Evolutionary conservation across 805 yeast genomes (phyloP), one percentile per base, ranked within the genome.

Genomic region (Pichia occidentalis): DNA sequence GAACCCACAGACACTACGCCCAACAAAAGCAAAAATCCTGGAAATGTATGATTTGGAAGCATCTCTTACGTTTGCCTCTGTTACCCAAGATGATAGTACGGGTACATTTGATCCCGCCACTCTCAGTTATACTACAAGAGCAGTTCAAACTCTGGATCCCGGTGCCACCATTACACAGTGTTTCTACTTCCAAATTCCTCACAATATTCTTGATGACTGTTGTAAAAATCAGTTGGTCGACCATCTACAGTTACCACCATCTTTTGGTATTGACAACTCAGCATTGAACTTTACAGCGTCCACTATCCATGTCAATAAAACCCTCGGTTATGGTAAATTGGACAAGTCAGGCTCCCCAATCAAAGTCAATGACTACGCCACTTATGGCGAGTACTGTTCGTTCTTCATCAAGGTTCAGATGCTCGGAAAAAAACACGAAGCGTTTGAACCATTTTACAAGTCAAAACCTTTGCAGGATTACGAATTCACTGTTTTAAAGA

Each of bases 391-490:
- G 16, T 70, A 75, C 27, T 54, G 75, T 11, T 57, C 68, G 17
- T 75, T 75, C 47, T 60, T 72, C 2, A 63, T 77, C 13, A 75
- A 71, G 40, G 75, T 75, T 9, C 67, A 68, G 37, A 58, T 75
- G 28, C 68, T 76, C 18, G 80, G 77, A 37, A 62, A 62, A 40
- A 56, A 56, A 2, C 55, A 58, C 12, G 58, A 59, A 6, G 25
- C 27, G 5, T 51, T 51, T 36, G 50, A 52, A 36, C 41, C 44
- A 30, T 52, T 28, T 21, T 51, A 52, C 36, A 34, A 32, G 11
- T 25, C 30, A 4, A 16, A 42, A 53, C 58, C 42, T 9, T 28
- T 25, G 4, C 37, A 48, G 23, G 50, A 49, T 3, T 50, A 48
- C 39, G 50, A 50, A 16, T 50, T 48, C 32, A 50, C 52, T 24